A percentile compares a stretch with the other conserved stretches of the same genome.
These are phyloP conservation scores for Sporothrix humicola DNA, from an alignment of 2,329 filamentous ascomycete genomes.

Conservation along the genomic window DNA sequence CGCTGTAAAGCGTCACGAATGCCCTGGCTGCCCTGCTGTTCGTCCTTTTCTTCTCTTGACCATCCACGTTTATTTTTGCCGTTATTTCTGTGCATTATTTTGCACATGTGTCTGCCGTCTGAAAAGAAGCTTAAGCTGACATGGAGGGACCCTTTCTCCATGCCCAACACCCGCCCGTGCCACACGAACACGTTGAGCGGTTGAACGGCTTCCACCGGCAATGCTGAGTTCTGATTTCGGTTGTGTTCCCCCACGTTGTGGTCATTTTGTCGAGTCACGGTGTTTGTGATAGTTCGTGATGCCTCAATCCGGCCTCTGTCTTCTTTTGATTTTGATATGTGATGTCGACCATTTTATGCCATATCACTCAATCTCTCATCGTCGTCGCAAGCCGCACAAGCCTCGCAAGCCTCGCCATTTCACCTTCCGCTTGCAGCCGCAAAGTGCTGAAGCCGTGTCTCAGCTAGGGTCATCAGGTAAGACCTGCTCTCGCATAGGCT, in stretches of 20 bases:
- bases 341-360: too few relatives aligned
- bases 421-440: slow-evolving; percentile 14
- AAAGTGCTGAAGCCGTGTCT: slow-evolving; percentile 1
- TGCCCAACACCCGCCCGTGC: neutral
- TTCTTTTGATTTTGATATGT: too few relatives aligned
- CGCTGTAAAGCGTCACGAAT: slow-evolving; percentile 15
- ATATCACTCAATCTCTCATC: too few relatives aligned
- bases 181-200: slow-evolving; percentile 8
- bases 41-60: neutral
- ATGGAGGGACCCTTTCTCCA: neutral
- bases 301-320: too few relatives aligned
- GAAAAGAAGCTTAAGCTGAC: slow-evolving; percentile 18
- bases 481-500: neutral
- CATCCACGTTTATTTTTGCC: neutral
- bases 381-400: too few relatives aligned
- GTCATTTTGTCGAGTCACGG: too few relatives aligned
- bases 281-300: too few relatives aligned
- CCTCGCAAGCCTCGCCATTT: neutral
- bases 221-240: neutral
- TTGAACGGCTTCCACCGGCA: slow-evolving; percentile 13
- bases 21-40: slow-evolving; percentile 19
- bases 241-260: neutral
- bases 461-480: neutral
- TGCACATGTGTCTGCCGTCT: neutral
- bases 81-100: neutral